phyloP scores from a whole-genome alignment of 768 basidiomycete species.

The Mrakia frigida region DNA sequence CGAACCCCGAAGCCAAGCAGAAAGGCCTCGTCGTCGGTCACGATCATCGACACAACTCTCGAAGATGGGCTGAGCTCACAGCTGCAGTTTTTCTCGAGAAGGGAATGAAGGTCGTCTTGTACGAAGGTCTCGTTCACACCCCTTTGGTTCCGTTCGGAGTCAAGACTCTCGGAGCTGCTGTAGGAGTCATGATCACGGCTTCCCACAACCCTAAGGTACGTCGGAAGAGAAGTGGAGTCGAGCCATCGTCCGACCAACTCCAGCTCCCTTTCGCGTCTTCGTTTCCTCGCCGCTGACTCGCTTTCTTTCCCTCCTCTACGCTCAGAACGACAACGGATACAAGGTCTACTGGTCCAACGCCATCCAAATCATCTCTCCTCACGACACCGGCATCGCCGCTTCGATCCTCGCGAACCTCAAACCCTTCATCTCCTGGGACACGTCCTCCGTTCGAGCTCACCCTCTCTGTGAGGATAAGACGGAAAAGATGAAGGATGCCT shows the following conservation, averaged over 20 bases:
- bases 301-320: too few relatives aligned
- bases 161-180: conserved; percentile 53
- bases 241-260: too few relatives aligned
- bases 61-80: conserved; percentile 68
- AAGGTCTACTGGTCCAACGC: conserved; percentile 52
- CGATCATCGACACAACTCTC: conserved; percentile 77
- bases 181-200: conserved; percentile 88
- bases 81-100: conserved; percentile 63
- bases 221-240: too few relatives aligned
- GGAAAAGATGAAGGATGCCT: conserved; percentile 55
- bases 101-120: conserved; percentile 64
- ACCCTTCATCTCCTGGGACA: conserved; percentile 46
- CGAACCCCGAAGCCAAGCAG: conserved; percentile 52
- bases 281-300: too few relatives aligned
- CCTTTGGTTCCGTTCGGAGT: conserved; percentile 49
- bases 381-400: conserved; percentile 69
- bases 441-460: conserved; percentile 41
- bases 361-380: conserved; percentile 71
- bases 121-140: conserved; percentile 68
- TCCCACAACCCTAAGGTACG: conserved; percentile 68
- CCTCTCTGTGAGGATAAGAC: conserved; percentile 54
- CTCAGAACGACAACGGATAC: conserved; percentile 79
- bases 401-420: conserved; percentile 60
- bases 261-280: too few relatives aligned
- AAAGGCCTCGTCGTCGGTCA: conserved; percentile 78